Evolutionary conservation across 1,139 yeast genomes (phyloP).

Genomic region (Scheffersomyces stambukii): DNA sequence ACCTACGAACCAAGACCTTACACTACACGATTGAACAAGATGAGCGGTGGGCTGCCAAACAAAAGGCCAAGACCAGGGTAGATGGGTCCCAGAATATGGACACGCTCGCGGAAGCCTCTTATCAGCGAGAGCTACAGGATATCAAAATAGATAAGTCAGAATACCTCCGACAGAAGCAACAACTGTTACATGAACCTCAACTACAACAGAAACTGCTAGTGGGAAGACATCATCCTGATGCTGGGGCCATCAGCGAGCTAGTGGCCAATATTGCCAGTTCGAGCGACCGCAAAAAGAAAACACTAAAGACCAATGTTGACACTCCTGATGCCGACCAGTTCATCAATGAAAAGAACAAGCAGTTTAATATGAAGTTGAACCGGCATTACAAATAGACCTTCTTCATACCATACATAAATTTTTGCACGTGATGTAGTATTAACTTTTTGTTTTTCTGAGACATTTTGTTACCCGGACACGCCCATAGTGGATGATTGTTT

Average conservation of each 20-base stretch:
- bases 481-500: too few relatives aligned
- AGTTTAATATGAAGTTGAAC: constrained; percentile 69
- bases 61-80: constrained; percentile 12
- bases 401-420: not conserved
- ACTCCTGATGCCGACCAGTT: constrained; percentile 33
- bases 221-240: too few relatives aligned
- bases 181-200: too few relatives aligned
- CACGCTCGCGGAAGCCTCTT: constrained; percentile 54
- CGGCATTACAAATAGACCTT: constrained; percentile 40
- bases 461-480: too few relatives aligned
- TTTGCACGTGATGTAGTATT: too few relatives aligned
- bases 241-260: constrained; percentile 19
- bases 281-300: constrained; percentile 25
- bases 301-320: constrained; percentile 23
- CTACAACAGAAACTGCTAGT: too few relatives aligned
- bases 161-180: constrained; percentile 23
- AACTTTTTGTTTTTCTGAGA: too few relatives aligned
- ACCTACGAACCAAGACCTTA: constrained; percentile 2
- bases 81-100: constrained; percentile 37
- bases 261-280: too few relatives aligned
- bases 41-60: constrained; percentile 58
- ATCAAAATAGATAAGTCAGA: constrained; percentile 38
- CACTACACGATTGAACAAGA: constrained; percentile 63
- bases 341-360: constrained; percentile 74
- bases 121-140: constrained; percentile 41